These are phyloP conservation scores for Boletus subparvulus DNA, from an alignment of 768 basidiomycete species.

Conservation along the genomic window DNA sequence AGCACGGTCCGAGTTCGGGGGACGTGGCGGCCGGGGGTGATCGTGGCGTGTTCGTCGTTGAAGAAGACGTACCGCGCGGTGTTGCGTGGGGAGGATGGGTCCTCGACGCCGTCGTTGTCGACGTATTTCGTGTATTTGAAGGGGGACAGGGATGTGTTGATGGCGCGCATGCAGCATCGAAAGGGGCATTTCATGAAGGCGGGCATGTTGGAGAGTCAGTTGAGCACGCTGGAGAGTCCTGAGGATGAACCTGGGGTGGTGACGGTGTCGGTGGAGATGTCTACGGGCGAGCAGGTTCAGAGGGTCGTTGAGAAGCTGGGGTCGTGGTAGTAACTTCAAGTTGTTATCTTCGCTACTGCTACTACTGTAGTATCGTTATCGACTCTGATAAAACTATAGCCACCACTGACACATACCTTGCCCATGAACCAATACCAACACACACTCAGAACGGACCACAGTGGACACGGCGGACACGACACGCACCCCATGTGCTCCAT, in stretches of 20 bases:
- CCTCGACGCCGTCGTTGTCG: conserved; percentile 30
- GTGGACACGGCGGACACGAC: too few relatives aligned
- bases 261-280: conserved; percentile 50
- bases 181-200: conserved; percentile 84
- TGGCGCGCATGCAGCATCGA: conserved; percentile 63
- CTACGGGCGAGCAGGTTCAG: conserved; percentile 57
- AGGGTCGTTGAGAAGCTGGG: conserved; percentile 29
- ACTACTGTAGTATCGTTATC: background rate
- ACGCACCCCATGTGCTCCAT: too few relatives aligned
- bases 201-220: conserved; percentile 77
- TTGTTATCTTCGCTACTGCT: background rate
- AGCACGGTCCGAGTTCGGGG: too few relatives aligned
- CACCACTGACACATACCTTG: background rate
- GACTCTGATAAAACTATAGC: too few relatives aligned
- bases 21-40: conserved; percentile 46
- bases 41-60: conserved; percentile 85
- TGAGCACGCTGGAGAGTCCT: conserved; percentile 69
- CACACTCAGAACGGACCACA: conserved; percentile 38
- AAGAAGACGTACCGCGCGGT: conserved; percentile 81
- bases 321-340: background rate
- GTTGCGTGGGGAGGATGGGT: conserved; percentile 47
- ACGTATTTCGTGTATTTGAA: conserved; percentile 84
- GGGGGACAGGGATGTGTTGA: conserved; percentile 53
- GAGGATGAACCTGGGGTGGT: conserved; percentile 68
- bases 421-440: background rate